phyloP scores from a whole-genome alignment of 305 asterid species.

The Andrographis paniculata region DNA sequence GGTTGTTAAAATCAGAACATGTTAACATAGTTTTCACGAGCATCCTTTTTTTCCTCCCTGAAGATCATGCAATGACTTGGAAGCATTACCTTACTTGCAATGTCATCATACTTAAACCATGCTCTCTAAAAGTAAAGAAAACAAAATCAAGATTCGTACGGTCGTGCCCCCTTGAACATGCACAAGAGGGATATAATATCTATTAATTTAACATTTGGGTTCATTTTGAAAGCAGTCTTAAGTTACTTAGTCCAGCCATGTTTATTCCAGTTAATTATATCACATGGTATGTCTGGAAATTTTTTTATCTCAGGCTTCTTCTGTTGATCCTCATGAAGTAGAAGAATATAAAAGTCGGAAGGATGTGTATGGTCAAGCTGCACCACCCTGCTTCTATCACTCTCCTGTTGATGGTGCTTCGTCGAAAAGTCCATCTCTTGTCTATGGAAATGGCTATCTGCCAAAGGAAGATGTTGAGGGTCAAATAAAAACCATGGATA shows the following conservation, averaged over 20 bases:
- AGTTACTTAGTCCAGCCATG: constrained; percentile 1
- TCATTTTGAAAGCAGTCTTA: constrained; percentile 1
- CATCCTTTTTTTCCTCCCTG: not conserved
- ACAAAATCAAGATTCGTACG: too few species aligned
- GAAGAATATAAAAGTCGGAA: constrained; percentile 50
- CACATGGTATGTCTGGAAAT: too few species aligned
- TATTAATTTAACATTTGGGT: too few species aligned
- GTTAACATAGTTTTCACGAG: constrained; percentile 3
- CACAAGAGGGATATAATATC: too few species aligned
- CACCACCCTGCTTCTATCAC: constrained; percentile 42
- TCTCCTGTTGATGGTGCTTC: constrained; percentile 42
- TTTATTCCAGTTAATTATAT: too few species aligned
- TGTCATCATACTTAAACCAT: not conserved
- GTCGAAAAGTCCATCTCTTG: constrained; percentile 31
- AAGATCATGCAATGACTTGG: not conserved
- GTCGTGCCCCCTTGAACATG: too few species aligned
- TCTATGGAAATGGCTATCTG: constrained; percentile 57
- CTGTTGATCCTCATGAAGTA: constrained; percentile 49
- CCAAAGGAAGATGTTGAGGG: constrained; percentile 63
- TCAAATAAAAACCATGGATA: constrained; percentile 38
- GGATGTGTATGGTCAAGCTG: constrained; percentile 56
- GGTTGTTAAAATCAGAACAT: constrained; percentile 6
- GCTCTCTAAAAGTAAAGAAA: too few species aligned
- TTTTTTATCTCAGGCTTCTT: constrained; percentile 48
- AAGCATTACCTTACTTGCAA: not conserved